These are phyloP conservation scores for Hypocrella siamensis DNA, from an alignment of 2,329 filamentous ascomycete species.

Conservation along the genomic window DNA sequence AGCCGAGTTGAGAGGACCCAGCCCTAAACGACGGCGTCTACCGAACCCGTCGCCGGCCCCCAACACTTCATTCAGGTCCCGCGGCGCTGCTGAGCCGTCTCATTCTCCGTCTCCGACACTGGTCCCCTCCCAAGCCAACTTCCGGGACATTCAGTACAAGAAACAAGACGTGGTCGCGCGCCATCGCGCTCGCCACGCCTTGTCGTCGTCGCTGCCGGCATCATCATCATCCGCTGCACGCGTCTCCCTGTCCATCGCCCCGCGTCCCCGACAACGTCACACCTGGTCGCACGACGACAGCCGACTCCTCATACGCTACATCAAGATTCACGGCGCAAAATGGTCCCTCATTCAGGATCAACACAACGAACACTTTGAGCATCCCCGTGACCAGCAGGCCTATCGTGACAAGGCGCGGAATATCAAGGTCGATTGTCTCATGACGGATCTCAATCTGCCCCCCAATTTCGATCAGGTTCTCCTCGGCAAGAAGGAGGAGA, in stretches of 20 bases:
- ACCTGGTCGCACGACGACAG: constrained; percentile 28
- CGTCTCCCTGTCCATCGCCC: neutral
- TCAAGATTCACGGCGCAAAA: constrained; percentile 13
- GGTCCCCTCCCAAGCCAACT: no score
- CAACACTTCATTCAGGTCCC: no score
- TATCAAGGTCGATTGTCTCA: constrained; percentile 35
- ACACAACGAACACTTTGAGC: constrained; percentile 21
- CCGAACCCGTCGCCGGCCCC: no score
- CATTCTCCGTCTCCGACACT: no score
- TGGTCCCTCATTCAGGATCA: constrained; percentile 18
- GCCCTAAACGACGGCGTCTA: no score
- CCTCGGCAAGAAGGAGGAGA: constrained; percentile 33
- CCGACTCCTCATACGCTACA: constrained; percentile 23
- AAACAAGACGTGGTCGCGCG: no score
- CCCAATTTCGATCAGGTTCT: constrained; percentile 32
- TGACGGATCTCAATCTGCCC: constrained; percentile 27
- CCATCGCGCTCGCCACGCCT: constrained; percentile 5
- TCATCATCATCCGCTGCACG: constrained; percentile 1
- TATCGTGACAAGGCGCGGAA: constrained; percentile 43
- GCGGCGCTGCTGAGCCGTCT: no score
- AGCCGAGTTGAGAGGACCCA: constrained; percentile 3
- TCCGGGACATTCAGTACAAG: no score
- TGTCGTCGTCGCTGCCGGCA: neutral
- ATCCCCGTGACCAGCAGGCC: constrained; percentile 34
- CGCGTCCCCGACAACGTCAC: constrained; percentile 9